A percentile compares a stretch with the other conserved stretches of the same genome.
These are phyloP conservation scores for Endoconidiophora polonica DNA, from an alignment of 2,329 filamentous ascomycete species.

Conservation along the genomic window DNA sequence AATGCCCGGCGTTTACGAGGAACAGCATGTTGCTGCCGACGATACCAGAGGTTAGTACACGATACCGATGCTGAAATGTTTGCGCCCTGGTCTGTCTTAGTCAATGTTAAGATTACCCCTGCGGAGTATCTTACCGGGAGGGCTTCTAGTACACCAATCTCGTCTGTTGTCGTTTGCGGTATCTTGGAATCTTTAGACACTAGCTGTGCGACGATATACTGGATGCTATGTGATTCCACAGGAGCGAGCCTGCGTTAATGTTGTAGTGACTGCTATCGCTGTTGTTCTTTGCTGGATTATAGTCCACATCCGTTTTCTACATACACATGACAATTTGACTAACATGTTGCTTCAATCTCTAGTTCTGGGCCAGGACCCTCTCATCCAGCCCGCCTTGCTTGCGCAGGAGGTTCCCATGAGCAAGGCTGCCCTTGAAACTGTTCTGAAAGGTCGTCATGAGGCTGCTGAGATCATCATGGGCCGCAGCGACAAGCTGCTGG, in stretches of 20 bases:
- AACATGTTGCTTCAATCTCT: not conserved
- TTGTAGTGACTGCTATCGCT: not conserved
- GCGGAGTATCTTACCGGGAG: not conserved
- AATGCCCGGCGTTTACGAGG: conserved; percentile 22
- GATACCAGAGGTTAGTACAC: conserved; percentile 23
- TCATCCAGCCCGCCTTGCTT: conserved; percentile 84
- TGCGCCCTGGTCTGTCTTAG: not conserved
- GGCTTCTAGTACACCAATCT: not conserved
- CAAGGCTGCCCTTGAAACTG: conserved; percentile 39
- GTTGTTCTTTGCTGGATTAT: not conserved
- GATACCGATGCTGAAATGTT: too few relatives aligned
- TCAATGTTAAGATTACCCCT: not conserved
- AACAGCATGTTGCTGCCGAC: conserved; percentile 20
- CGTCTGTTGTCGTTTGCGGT: not conserved
- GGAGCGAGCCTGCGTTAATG: not conserved
- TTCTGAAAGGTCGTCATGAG: conserved; percentile 45
- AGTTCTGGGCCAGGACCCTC: conserved; percentile 82
- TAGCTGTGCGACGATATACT: not conserved
- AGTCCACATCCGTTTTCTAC: not conserved
- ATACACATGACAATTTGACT: not conserved
- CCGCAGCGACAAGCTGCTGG: conserved; percentile 44
- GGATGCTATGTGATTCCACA: not conserved
- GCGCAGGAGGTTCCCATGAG: conserved; percentile 73
- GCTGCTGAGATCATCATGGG: conserved; percentile 53
- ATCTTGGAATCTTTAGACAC: not conserved